Conservation (phyloP, 176 grass and related monocot genomes). For the Musa itinerans region DNA sequence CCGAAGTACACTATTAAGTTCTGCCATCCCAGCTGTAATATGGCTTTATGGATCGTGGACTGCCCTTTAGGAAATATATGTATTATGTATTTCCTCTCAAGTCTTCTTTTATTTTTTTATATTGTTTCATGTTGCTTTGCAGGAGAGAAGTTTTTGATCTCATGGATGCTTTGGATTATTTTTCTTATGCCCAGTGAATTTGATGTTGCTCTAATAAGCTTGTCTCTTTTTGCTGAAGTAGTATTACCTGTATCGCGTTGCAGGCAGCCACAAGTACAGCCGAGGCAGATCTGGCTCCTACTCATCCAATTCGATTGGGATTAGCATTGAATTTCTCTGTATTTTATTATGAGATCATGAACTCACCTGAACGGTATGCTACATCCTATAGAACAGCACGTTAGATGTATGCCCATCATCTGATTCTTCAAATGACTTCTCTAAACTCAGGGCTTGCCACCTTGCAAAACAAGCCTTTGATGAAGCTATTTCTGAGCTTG, state of each 20-base stretch:
- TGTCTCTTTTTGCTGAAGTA: background rate
- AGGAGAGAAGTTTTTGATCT: background rate
- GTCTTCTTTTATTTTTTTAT: background rate
- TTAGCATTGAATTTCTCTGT: constrained; percentile 60
- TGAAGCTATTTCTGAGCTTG: constrained; percentile 52
- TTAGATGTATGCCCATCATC: background rate
- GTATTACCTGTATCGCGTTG: background rate
- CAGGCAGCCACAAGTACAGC: constrained; percentile 43
- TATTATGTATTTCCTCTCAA: background rate
- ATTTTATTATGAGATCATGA: constrained; percentile 68
- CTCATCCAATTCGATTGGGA: constrained; percentile 49
- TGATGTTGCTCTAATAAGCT: background rate
- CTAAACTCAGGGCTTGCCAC: constrained; percentile 38
- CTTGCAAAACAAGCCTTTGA: constrained; percentile 63
- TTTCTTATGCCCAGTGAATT: background rate
- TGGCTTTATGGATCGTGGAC: too few species aligned
- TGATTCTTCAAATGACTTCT: background rate
- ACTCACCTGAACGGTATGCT: constrained; percentile 50
- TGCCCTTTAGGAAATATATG: background rate
- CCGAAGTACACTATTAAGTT: too few species aligned
- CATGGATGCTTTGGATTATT: background rate
- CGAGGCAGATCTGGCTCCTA: constrained; percentile 44
- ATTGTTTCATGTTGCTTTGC: too few species aligned
- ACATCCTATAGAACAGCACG: background rate
- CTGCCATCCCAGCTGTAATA: too few species aligned